Base-by-base conservation (phyloP, 1,284 basidiomycete species). In the Microbotryum violaceum region DNA sequence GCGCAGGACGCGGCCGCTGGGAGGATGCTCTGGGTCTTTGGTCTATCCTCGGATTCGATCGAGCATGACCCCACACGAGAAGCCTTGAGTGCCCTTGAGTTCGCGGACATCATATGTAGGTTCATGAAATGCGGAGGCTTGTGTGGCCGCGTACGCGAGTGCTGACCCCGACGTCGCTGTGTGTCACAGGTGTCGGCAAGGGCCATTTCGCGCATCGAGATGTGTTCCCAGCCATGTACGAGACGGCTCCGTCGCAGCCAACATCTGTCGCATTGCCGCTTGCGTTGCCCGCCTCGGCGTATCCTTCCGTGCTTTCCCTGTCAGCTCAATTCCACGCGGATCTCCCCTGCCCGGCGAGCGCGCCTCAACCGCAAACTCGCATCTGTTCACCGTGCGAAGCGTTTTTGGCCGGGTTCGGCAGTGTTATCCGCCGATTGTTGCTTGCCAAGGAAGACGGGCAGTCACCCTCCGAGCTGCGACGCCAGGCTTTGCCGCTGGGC, bases 21-120 rank as follows among this genome's bases (percentile, higher is more conserved):
- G 8, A 33, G 65, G 47, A 31, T 47, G n/a, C 44, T 69, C 20
- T 69, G 67, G 67, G 67, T 61, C 4, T 69, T 69, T 46, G 21
- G 49, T 14, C 25, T 69, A 46, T 50, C 25, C 25, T 56, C 6
- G 57, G 58, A 3, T 57, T 55, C 1, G 57, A 61, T 3, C 4
- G 14, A 14, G 37, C 37, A 25, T 9, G 27, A n/a, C 47, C 9
- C 47, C 7, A 7, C 58, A 5, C 46, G 53, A 29, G 37, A 48
- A 3, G 31, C 18, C 3, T 54, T 63, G 3, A 50, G 46, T n/a
- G 58, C 54, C 0, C 20, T 64, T 1, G 27, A 48, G 0, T 67
- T 67, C 21, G 51, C 7, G 56, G 59, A 20, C 27, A 60, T 16
- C 46, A 62, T 25, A 9, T 37, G 67, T 67, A 3, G n/a, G 67